Percentiles rank a stretch among this genome's conserved stretches.
phyloP scores from a whole-genome alignment of 768 basidiomycete species.

The Tephrocybe rancida region DNA sequence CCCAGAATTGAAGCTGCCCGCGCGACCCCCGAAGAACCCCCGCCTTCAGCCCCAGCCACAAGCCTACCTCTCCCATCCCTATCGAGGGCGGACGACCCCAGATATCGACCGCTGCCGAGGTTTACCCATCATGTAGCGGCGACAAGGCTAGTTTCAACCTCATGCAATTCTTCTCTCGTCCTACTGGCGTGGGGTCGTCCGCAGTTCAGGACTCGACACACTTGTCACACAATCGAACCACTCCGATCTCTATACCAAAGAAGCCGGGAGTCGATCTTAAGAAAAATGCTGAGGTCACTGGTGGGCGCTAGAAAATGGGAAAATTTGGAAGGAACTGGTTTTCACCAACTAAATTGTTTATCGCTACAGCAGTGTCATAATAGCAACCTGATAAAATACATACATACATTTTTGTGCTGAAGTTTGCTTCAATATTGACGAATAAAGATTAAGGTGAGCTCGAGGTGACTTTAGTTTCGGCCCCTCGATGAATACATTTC shows the following conservation, averaged over 20 bases:
- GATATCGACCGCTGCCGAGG: neutral
- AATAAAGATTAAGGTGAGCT: too few relatives aligned
- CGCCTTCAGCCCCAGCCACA: neutral
- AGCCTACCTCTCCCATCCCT: too few relatives aligned
- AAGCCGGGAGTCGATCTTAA: neutral
- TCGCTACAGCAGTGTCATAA: constrained; percentile 4
- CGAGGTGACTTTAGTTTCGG: too few relatives aligned
- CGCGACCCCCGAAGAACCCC: constrained; percentile 5
- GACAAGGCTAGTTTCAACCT: constrained; percentile 10
- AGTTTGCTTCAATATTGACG: too few relatives aligned
- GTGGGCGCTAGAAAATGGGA: constrained; percentile 5
- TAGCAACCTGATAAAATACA: too few relatives aligned
- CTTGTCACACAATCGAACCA: neutral
- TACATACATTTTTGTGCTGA: neutral
- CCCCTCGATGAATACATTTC: neutral
- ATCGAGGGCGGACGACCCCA: too few relatives aligned
- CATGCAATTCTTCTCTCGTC: constrained; percentile 14
- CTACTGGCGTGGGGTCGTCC: constrained; percentile 7
- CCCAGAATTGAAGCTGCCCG: neutral
- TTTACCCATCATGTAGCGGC: neutral
- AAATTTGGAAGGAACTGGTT: constrained; percentile 17
- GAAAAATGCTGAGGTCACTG: constrained; percentile 2
- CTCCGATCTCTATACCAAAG: neutral
- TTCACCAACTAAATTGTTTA: constrained; percentile 13
- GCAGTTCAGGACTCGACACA: neutral